A percentile compares a stretch with the other conserved stretches of the same genome.
phyloP scores from a whole-genome alignment of 208 protist genomes.

The Porcisia hertigi region DNA sequence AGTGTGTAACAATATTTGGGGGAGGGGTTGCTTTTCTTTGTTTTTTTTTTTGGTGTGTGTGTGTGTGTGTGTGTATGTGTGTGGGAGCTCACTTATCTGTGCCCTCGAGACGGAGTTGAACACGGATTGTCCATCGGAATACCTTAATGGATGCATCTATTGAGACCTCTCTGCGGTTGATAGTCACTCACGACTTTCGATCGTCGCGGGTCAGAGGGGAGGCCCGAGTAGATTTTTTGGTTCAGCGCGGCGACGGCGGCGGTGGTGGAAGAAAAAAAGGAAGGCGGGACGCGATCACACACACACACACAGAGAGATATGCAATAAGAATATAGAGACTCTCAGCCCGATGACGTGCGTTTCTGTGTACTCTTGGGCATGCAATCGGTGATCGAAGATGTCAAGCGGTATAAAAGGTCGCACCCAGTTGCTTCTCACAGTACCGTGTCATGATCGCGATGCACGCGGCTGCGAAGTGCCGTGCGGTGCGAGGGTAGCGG shows the following conservation, averaged over 20 bases:
- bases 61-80: not conserved
- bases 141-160: not conserved
- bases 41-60: not conserved
- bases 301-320: conserved; percentile 11
- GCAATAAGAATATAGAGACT: not conserved
- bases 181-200: not conserved
- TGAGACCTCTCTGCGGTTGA: not conserved
- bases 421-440: conserved; percentile 57
- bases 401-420: conserved; percentile 3
- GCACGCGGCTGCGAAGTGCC: conserved; percentile 61
- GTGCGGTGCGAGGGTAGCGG: conserved; percentile 65
- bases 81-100: not conserved
- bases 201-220: not conserved
- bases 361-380: not conserved
- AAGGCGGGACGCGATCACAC: not conserved
- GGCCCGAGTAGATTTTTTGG: not conserved
- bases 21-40: not conserved
- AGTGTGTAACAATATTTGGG: too few species aligned
- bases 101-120: not conserved
- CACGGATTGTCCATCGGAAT: too few species aligned
- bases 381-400: not conserved
- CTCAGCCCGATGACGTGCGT: not conserved
- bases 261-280: not conserved
- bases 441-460: conserved; percentile 59
- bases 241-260: not conserved